Percentiles rank a stretch among this genome's conserved stretches.
Evolutionary conservation across 1,284 basidiomycete species (phyloP).

Genomic region (Megacollybia platyphylla): DNA sequence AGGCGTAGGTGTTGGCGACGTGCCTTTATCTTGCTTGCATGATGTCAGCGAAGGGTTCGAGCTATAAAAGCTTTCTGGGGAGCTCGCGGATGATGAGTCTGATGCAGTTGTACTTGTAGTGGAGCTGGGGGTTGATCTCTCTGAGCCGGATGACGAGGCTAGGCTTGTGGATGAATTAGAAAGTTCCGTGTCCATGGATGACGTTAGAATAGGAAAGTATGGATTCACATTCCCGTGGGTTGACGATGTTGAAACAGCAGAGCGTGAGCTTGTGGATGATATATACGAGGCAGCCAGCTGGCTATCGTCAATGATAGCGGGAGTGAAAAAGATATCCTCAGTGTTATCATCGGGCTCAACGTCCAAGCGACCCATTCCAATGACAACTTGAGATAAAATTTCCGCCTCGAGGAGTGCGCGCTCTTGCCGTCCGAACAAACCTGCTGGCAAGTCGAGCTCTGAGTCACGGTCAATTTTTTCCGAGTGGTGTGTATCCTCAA

Average conservation of each 20-base stretch:
- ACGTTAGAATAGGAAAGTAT: slow-evolving; percentile 24
- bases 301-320: slow-evolving; percentile 8
- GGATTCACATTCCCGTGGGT: slow-evolving; percentile 15
- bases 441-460: slow-evolving; percentile 13
- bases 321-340: slow-evolving; percentile 4
- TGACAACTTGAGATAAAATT: slow-evolving; percentile 73
- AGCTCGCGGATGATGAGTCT: slow-evolving; percentile 3
- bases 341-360: slow-evolving; percentile 21
- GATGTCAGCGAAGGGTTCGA: no score
- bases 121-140: slow-evolving; percentile 7
- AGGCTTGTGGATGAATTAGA: slow-evolving; percentile 6
- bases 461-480: slow-evolving; percentile 5
- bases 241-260: not conserved
- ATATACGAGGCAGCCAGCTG: slow-evolving; percentile 6
- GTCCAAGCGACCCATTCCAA: slow-evolving; percentile 79
- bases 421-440: slow-evolving; percentile 42
- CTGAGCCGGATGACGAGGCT: slow-evolving; percentile 13
- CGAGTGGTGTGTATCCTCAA: slow-evolving; percentile 4
- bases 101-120: slow-evolving; percentile 5
- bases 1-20: no score
- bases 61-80: not conserved
- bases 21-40: no score
- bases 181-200: slow-evolving; percentile 1
- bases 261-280: not conserved
- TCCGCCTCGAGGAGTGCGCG: slow-evolving; percentile 65